Percentiles rank a stretch among this genome's conserved stretches.
Evolutionary conservation across 2,329 filamentous ascomycete species (phyloP).

Genomic region (Geosmithia morbida): DNA sequence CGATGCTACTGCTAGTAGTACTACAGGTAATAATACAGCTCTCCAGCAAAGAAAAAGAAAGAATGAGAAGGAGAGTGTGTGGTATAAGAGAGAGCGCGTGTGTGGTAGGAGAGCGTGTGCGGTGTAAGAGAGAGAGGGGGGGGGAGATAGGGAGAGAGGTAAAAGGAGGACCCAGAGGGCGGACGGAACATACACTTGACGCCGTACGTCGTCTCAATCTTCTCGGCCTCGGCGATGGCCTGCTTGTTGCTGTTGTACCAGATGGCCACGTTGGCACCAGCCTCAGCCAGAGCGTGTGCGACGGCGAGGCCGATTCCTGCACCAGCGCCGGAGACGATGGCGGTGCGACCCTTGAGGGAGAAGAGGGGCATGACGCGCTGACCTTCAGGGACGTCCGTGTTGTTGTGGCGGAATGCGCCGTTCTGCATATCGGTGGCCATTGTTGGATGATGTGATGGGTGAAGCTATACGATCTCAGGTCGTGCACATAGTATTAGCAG

Average conservation of each 20-base stretch:
- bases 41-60: background rate
- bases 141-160: too few species aligned
- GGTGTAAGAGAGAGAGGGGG: too few species aligned
- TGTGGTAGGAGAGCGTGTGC: too few species aligned
- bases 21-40: background rate
- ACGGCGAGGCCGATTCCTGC: constrained; percentile 53
- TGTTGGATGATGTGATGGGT: too few species aligned
- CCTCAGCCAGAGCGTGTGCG: constrained; percentile 51
- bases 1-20: too few species aligned
- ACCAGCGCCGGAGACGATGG: constrained; percentile 53
- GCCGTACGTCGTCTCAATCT: constrained; percentile 49
- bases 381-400: constrained; percentile 29
- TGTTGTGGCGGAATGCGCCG: constrained; percentile 42
- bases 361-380: constrained; percentile 49
- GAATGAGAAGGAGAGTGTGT: background rate
- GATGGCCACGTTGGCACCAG: constrained; percentile 57
- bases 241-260: constrained; percentile 60
- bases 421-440: constrained; percentile 18
- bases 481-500: too few species aligned
- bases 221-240: constrained; percentile 43
- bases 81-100: too few species aligned
- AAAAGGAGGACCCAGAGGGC: too few species aligned
- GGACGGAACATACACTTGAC: constrained; percentile 53
- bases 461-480: too few species aligned
- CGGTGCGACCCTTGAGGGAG: constrained; percentile 55